phyloP scores from a whole-genome alignment of 208 protist species.

The Angomonas deanei region DNA sequence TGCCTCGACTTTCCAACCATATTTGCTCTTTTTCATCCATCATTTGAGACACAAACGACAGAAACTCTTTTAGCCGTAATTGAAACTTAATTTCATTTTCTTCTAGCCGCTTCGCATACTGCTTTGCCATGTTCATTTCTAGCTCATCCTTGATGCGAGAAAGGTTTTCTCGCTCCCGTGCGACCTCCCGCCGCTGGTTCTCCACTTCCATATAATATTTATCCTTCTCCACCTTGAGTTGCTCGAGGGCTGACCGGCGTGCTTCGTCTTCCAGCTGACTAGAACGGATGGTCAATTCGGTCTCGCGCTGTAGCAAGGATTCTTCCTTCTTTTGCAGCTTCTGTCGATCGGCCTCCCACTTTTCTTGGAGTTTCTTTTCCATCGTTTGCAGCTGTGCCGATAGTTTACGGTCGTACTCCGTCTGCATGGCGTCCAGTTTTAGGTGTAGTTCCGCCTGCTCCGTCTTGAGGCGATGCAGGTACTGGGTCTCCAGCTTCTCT shows the following conservation, averaged over 20 bases:
- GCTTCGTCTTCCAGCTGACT: background rate
- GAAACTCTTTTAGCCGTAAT: background rate
- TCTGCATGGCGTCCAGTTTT: background rate
- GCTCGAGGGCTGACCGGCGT: background rate
- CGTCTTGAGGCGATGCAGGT: background rate
- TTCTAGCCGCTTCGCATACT: background rate
- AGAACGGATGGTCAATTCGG: background rate
- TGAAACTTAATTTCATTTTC: constrained; percentile 2
- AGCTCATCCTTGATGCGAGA: background rate
- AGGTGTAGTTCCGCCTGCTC: background rate
- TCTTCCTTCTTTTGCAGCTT: background rate
- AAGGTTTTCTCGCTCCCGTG: background rate
- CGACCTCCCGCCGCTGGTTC: background rate
- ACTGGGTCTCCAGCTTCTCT: background rate
- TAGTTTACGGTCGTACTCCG: background rate
- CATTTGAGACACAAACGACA: background rate
- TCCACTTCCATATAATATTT: background rate
- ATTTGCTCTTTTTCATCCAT: constrained; percentile 2
- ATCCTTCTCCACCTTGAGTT: background rate
- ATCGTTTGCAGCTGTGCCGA: background rate
- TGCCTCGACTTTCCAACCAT: background rate
- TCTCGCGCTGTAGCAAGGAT: background rate
- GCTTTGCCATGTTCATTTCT: background rate
- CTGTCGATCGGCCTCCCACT: background rate
- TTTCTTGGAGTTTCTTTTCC: background rate